Conservation (phyloP, 2,329 filamentous ascomycete species). For the Talaromyces sp. region DNA sequence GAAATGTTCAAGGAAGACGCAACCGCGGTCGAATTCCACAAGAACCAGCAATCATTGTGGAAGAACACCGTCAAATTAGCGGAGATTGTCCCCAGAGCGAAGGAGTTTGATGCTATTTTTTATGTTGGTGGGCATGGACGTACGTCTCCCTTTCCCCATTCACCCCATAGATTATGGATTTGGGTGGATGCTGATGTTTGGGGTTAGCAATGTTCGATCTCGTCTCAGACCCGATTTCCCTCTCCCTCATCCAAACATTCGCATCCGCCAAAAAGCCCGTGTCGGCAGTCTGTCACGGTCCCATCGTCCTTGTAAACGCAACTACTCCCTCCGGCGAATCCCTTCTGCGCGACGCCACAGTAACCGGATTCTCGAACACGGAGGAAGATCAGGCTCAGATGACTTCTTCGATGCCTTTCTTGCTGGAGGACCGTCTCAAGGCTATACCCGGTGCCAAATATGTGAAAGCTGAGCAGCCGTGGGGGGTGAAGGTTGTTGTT, state of each 20-base stretch:
- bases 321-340: conserved; percentile 44
- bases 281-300: conserved; percentile 52
- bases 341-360: conserved; percentile 42
- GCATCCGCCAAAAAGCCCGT: conserved; percentile 50
- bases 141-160: conserved; percentile 34
- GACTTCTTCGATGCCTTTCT: conserved; percentile 46
- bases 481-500: conserved; percentile 47
- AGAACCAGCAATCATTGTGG: conserved; percentile 60
- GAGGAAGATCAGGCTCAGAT: conserved; percentile 48
- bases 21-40: conserved; percentile 55
- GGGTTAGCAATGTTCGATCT: conserved; percentile 52
- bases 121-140: conserved; percentile 60
- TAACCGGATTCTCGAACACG: conserved; percentile 50
- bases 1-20: conserved; percentile 56
- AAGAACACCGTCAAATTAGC: conserved; percentile 61
- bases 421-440: conserved; percentile 48
- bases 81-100: conserved; percentile 55
- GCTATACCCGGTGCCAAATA: conserved; percentile 44
- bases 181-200: neutral
- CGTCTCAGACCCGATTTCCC: conserved; percentile 41
- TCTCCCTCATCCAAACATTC: conserved; percentile 50
- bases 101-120: conserved; percentile 64
- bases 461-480: conserved; percentile 47
- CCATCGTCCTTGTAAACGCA: conserved; percentile 47
- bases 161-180: neutral